A percentile compares a stretch with the other conserved stretches of the same genome.
Evolutionary conservation across 345 rosid species (phyloP).

Genomic region (Brassica juncea): DNA sequence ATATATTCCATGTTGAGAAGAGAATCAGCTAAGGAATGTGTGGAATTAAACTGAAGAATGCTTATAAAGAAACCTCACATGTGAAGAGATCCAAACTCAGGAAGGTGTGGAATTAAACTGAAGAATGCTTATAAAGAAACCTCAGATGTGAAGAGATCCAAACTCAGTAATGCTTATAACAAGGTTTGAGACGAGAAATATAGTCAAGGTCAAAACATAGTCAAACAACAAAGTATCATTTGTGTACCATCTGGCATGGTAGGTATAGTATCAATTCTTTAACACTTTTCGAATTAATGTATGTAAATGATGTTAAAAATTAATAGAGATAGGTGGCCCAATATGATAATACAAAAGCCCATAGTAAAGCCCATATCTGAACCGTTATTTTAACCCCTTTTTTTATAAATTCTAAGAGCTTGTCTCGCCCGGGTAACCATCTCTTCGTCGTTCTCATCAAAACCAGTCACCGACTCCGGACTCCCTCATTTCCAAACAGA

Average conservation of each 20-base stretch:
- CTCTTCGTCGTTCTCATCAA: not conserved
- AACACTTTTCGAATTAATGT: not conserved
- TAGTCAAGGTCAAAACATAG: not conserved
- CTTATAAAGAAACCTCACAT: not conserved
- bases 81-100: not conserved
- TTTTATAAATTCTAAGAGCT: not conserved
- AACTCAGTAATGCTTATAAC: not conserved
- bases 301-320: not conserved
- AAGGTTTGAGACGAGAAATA: not conserved
- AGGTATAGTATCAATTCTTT: not conserved
- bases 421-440: not conserved
- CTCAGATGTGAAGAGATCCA: not conserved
- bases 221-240: not conserved
- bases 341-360: not conserved
- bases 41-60: not conserved
- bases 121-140: not conserved
- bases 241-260: not conserved
- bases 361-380: not conserved
- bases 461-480: not conserved
- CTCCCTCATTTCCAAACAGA: not conserved
- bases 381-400: not conserved
- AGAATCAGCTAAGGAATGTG: not conserved
- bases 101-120: not conserved
- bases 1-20: not conserved
- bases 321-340: not conserved